Conservation (phyloP, 345 rosid species). For the Jatropha curcas region DNA sequence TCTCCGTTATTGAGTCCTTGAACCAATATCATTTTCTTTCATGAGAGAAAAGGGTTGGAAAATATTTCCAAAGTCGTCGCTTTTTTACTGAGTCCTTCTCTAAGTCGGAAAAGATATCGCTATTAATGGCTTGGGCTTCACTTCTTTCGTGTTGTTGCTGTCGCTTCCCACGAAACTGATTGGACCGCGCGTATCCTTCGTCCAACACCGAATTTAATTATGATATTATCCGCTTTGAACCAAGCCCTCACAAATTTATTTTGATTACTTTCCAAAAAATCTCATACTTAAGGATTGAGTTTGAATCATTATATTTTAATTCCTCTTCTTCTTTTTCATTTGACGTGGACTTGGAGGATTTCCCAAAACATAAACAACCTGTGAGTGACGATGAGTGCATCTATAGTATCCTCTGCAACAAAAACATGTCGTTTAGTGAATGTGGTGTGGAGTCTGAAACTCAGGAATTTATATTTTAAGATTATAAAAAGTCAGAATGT, state of each 20-base stretch:
- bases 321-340: too few species aligned
- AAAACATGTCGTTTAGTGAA: neutral
- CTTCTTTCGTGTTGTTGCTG: too few species aligned
- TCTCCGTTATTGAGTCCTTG: slow-evolving; percentile 23
- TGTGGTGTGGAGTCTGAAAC: neutral
- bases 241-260: neutral
- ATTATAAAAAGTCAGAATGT: neutral
- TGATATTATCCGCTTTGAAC: too few species aligned
- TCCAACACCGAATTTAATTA: too few species aligned
- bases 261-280: slow-evolving; percentile 50
- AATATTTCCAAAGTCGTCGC: slow-evolving; percentile 40
- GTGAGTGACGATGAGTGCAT: slow-evolving; percentile 58
- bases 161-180: neutral
- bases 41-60: slow-evolving; percentile 40
- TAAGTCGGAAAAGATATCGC: slow-evolving; percentile 15
- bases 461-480: too few species aligned
- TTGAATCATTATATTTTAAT: too few species aligned
- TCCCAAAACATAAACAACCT: slow-evolving; percentile 68
- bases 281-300: too few species aligned
- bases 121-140: slow-evolving; percentile 23
- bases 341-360: too few species aligned
- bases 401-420: slow-evolving; percentile 59
- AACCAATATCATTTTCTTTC: slow-evolving; percentile 16
- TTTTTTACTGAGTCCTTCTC: slow-evolving; percentile 23
- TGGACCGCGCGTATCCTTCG: too few species aligned